phyloP scores from a whole-genome alignment of 2,329 filamentous ascomycete species.

The Calcarisporium arbuscula region DNA sequence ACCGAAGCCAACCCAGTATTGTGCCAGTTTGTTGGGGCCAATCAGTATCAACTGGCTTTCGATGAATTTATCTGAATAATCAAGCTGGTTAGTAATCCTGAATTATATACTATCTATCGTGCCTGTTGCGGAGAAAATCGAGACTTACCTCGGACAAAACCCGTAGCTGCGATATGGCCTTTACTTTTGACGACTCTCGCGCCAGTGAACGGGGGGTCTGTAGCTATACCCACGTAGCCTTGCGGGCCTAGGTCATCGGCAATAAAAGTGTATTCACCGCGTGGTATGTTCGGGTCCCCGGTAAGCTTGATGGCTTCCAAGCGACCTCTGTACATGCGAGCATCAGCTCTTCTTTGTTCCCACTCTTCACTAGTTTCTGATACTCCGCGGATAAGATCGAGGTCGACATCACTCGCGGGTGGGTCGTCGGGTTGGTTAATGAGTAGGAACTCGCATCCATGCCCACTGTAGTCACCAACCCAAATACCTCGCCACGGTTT shows the following conservation, averaged over 20 bases:
- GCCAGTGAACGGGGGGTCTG: slow-evolving; percentile 65
- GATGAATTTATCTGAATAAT: slow-evolving; percentile 60
- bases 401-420: slow-evolving; percentile 29
- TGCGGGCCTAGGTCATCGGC: slow-evolving; percentile 66
- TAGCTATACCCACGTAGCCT: slow-evolving; percentile 58
- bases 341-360: slow-evolving; percentile 36
- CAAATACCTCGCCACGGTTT: slow-evolving; percentile 89
- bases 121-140: neutral
- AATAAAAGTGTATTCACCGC: slow-evolving; percentile 78
- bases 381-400: slow-evolving; percentile 30
- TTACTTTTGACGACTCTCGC: slow-evolving; percentile 65
- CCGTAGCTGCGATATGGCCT: slow-evolving; percentile 71
- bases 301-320: slow-evolving; percentile 87
- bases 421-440: slow-evolving; percentile 63
- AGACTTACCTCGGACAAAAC: slow-evolving; percentile 63
- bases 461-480: slow-evolving; percentile 82
- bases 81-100: slow-evolving; percentile 1
- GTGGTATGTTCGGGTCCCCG: slow-evolving; percentile 82
- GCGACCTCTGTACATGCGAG: slow-evolving; percentile 54
- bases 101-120: neutral
- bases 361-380: slow-evolving; percentile 41
- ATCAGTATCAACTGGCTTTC: slow-evolving; percentile 71
- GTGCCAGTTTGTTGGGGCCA: slow-evolving; percentile 69
- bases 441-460: slow-evolving; percentile 84
- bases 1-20: slow-evolving; percentile 66